Evolutionary conservation across 2,329 filamentous ascomycete species (phyloP).

Genomic region (Tolypocladium amazonense): DNA sequence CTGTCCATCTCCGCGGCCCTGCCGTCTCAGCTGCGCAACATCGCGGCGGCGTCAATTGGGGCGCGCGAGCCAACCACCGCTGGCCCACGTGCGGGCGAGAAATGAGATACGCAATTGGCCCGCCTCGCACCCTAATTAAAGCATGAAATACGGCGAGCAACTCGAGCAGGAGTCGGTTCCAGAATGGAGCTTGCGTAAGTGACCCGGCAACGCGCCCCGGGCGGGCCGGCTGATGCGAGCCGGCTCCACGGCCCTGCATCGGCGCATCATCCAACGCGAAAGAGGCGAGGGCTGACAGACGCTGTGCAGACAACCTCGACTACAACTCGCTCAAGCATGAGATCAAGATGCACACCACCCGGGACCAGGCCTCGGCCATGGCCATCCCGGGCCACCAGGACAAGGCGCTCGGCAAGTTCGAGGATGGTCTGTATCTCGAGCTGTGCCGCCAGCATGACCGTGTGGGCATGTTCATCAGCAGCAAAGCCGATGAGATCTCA

Average conservation of each 20-base stretch:
- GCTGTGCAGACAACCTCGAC: constrained; percentile 63
- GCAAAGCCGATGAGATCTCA: constrained; percentile 70
- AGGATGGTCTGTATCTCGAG: constrained; percentile 60
- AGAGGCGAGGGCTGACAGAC: neutral
- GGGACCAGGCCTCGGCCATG: constrained; percentile 57
- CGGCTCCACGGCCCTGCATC: too few species aligned
- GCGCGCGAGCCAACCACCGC: neutral
- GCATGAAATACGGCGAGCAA: constrained; percentile 36
- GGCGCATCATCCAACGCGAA: neutral
- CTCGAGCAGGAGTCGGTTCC: constrained; percentile 68
- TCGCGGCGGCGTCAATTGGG: neutral
- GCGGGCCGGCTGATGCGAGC: too few species aligned
- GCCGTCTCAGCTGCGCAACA: neutral
- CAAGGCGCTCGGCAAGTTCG: constrained; percentile 49
- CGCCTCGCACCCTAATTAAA: neutral
- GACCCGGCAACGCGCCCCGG: neutral
- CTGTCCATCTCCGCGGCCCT: neutral
- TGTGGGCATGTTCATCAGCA: constrained; percentile 66
- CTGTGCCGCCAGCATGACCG: constrained; percentile 67
- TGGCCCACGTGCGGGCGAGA: neutral
- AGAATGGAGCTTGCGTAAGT: constrained; percentile 67
- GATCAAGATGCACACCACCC: constrained; percentile 71
- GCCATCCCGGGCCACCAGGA: constrained; percentile 64
- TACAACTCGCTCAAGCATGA: constrained; percentile 80
- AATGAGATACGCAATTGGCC: neutral